Base-by-base conservation (phyloP, 345 rosid genomes). In the Conringia planisiliqua region DNA sequence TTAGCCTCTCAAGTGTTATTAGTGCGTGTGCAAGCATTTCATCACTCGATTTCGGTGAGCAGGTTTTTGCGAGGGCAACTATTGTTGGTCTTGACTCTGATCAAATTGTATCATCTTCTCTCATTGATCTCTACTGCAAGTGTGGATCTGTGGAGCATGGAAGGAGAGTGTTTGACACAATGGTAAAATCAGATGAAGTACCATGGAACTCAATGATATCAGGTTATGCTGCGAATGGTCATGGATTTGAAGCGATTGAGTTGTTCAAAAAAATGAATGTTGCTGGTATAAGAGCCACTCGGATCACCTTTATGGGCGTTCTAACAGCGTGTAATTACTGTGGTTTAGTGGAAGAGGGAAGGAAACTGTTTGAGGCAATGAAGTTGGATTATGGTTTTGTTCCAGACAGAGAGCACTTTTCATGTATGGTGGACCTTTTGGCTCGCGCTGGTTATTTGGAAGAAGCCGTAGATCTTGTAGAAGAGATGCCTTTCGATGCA, bases 191-290 rank as follows among this genome's bases (percentile, higher is more conserved):
- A 5, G 98, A 93, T 58, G 83, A 78, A 69, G 72, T 88, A 47
- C 78, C 97, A 24, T 93, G 98, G 96, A 93, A 88, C 75, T 80
- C 96, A 51, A 89, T 93, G 93, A 72, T 93, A 76, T 85, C 84
- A 83, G 97, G 98, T 35, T 93, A 89, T 78, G 96, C 98, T 67
- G 83, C 86, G 3, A 90, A 93, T 65, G 98, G 98, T 52, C 63
- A 78, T 63, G 98, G 97, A 64, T 55, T 68, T 10, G 83, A 87
- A 81, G 88, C 89, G 40, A 79, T 90, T 38, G 48, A 65, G 47
- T 71, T 93, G 83, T 93, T 93, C 68, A 58, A 85, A 44, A 76
- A 90, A 86, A 89, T 90, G 97, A 88, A 71, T 68, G 56, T 74
- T 76, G 73, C 86, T 55, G 82, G 92, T 38, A n/a, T 86, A 16